Percentiles rank a stretch among this genome's conserved stretches.
Evolutionary conservation across 768 basidiomycete genomes (phyloP).

Genomic region (Vishniacozyma victoriae): DNA sequence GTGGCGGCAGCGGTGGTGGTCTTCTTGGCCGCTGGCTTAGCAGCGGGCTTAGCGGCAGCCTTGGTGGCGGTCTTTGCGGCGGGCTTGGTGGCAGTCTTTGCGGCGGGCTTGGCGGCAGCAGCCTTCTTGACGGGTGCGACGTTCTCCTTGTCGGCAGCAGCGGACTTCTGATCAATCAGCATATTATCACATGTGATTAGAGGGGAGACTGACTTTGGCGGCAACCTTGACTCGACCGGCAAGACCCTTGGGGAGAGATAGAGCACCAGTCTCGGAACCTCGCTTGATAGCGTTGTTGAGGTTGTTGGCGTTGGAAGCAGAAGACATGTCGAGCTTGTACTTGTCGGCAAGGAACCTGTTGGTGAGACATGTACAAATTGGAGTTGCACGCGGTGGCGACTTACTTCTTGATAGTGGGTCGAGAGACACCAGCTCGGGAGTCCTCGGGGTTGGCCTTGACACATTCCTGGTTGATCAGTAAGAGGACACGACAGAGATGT

Average conservation of each 20-base stretch:
- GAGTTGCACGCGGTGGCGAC: slow-evolving; percentile 29
- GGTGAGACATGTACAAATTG: background rate
- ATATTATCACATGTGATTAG: background rate
- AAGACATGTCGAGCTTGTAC: slow-evolving; percentile 74
- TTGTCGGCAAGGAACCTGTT: slow-evolving; percentile 72
- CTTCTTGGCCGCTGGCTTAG: slow-evolving; percentile 33
- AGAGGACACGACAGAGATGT: slow-evolving; percentile 10
- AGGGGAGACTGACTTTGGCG: slow-evolving; percentile 34
- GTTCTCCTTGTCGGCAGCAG: slow-evolving; percentile 45
- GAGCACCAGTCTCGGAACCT: slow-evolving; percentile 77
- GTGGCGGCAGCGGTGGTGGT: slow-evolving; percentile 13
- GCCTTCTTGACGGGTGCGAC: slow-evolving; percentile 48
- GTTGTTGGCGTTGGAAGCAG: slow-evolving; percentile 67
- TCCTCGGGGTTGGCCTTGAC: slow-evolving; percentile 63
- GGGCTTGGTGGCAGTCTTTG: slow-evolving; percentile 45
- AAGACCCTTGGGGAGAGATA: slow-evolving; percentile 80
- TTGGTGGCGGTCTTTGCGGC: no score
- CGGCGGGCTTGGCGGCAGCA: slow-evolving; percentile 42
- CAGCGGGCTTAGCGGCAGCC: no score
- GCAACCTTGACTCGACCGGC: slow-evolving; percentile 44
- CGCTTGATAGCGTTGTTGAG: slow-evolving; percentile 71
- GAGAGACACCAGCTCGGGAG: slow-evolving; percentile 65
- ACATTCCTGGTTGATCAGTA: slow-evolving; percentile 56
- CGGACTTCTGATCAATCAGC: slow-evolving; percentile 39
- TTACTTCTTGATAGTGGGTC: slow-evolving; percentile 73